A percentile compares a stretch with the other conserved stretches of the same genome.
Evolutionary conservation across 2,329 filamentous ascomycete species (phyloP).

Genomic region (Ophiocordyceps sinensis): DNA sequence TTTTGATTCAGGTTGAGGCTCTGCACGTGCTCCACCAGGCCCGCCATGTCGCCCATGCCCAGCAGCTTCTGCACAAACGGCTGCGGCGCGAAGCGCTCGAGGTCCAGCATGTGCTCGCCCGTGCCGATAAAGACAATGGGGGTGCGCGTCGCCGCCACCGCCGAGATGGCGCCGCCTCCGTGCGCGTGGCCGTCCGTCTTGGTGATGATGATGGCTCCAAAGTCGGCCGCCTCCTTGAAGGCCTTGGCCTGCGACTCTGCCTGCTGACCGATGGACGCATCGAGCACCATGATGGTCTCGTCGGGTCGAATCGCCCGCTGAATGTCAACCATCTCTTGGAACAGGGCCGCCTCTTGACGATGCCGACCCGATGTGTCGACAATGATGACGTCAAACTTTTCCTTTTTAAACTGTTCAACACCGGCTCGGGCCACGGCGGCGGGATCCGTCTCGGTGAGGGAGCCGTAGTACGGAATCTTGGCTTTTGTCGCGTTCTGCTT

Average conservation of each 20-base stretch:
- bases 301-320: conserved; percentile 81
- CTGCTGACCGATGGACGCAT: conserved; percentile 91
- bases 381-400: conserved; percentile 95
- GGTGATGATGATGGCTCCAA: conserved; percentile 96
- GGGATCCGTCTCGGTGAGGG: conserved; percentile 89
- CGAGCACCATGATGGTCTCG: conserved; percentile 96
- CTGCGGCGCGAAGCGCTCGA: conserved; percentile 84
- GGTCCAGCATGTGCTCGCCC: conserved; percentile 89
- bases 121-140: conserved; percentile 98
- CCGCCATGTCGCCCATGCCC: conserved; percentile 94
- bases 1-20: conserved; percentile 92
- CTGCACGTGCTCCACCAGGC: conserved; percentile 91
- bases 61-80: conserved; percentile 88
- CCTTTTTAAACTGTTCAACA: conserved; percentile 98
- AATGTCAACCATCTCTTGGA: conserved; percentile 96
- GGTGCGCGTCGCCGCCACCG: conserved; percentile 88
- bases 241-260: conserved; percentile 89
- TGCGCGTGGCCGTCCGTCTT: conserved; percentile 95
- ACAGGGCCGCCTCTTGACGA: conserved; percentile 85
- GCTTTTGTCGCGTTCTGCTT: conserved; percentile 99
- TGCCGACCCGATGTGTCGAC: conserved; percentile 95
- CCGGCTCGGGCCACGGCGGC: conserved; percentile 87
- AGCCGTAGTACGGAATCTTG: conserved; percentile 97
- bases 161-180: conserved; percentile 93
- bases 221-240: conserved; percentile 94